Conservation (phyloP, 345 rosid species). For the Citrus inodora region DNA sequence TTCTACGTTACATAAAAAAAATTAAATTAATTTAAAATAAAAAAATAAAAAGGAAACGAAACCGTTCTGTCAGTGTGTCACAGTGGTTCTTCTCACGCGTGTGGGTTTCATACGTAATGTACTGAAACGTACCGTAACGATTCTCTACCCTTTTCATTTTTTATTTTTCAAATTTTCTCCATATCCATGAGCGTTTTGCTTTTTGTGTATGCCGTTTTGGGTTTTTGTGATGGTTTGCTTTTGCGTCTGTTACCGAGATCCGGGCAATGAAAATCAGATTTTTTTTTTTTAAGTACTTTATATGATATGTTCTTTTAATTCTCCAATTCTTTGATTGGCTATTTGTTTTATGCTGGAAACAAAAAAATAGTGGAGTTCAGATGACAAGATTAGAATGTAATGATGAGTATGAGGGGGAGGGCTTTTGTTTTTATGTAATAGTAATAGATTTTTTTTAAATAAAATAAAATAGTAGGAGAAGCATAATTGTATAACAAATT, state of each 20-base stretch:
- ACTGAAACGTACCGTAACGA: not conserved
- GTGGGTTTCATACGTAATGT: slow-evolving; percentile 9
- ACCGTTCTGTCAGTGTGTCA: not conserved
- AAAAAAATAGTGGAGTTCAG: no score
- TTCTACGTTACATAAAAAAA: not conserved
- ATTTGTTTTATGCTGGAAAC: no score
- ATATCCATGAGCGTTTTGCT: not conserved
- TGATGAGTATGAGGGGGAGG: no score
- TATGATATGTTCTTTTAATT: no score
- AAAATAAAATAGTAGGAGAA: no score
- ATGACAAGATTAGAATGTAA: no score
- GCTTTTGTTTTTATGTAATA: no score
- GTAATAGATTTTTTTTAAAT: no score
- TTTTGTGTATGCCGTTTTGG: not conserved
- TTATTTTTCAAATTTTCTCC: not conserved
- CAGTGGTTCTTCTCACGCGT: slow-evolving; percentile 4
- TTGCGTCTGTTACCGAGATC: slow-evolving; percentile 30
- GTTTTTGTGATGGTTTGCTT: not conserved
- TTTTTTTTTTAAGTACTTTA: no score
- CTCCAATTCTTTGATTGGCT: no score
- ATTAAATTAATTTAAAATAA: not conserved
- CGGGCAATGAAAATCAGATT: slow-evolving; percentile 13
- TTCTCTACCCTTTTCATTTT: not conserved
- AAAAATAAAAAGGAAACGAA: not conserved
- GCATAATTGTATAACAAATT: no score